Base-by-base conservation (phyloP, 2,329 filamentous ascomycete species). In the Calonectria hawksworthii region DNA sequence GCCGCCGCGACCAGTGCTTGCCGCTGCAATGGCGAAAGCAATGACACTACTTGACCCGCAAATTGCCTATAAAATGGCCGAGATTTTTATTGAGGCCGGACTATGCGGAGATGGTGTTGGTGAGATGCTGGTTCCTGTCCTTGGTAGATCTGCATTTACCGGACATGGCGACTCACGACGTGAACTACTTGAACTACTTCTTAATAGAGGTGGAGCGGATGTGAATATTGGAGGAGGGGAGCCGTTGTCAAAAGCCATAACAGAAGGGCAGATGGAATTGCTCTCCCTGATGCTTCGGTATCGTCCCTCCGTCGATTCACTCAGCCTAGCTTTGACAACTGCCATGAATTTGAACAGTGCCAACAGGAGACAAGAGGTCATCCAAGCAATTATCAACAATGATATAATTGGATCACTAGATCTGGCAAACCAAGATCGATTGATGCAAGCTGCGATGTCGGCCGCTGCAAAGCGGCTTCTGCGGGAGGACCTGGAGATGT, bases 391-490 rank as follows among this genome's bases (percentile, higher is more conserved):
- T 28, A n/a, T 73, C 13, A 26, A 73, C 18, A 51, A 30, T 16
- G 59, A 50, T 10, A 16, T 26, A 28, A 38, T 32, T n/a, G 28
- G 14, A 11, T 21, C 30, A 11, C 41, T 14, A 32, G 64, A 34
- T 26, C 9, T 30, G 16, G 30, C 32, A 28, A 28, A 50, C 32
- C 34, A n/a, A 23, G 52, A 56, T 11, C 30, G 30, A 2, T 30
- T 68, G 65, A 28, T 54, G n/a, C 56, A 47, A 10, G 56, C 50
- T 16, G 71, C 66, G n/a, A 36, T 68, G 8, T 41, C 47, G 1
- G 71, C 65, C n/a, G 71, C 71, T 21, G 54, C 56, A 4, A 69
- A 69, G 26, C 36, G 47, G 16, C 21, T 73, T 14, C 66, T 68
- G 21, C 47, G 54, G 16, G 56, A 73, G 11, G 63, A 68, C 18